A percentile compares a stretch with the other conserved stretches of the same genome.
phyloP scores from a whole-genome alignment of 768 basidiomycete genomes.

The Collybiopsis confluens region DNA sequence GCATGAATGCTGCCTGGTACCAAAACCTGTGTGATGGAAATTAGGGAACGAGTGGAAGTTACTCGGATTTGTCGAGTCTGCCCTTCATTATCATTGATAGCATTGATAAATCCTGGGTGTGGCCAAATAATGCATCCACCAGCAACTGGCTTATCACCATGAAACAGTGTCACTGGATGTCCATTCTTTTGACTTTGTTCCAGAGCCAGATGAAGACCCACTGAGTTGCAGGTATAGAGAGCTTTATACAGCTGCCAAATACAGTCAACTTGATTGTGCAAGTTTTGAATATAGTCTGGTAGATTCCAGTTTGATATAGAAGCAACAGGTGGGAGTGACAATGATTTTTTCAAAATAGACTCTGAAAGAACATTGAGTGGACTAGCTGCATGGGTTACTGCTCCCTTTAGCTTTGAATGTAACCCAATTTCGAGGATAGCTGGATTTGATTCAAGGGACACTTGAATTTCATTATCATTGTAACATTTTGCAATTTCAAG shows the following conservation, averaged over 20 bases:
- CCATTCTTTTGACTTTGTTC: background rate
- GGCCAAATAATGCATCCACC: slow-evolving; percentile 2
- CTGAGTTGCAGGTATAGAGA: slow-evolving; percentile 4
- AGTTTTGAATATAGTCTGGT: no score
- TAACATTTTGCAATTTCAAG: no score
- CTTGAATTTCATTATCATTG: no score
- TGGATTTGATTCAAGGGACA: no score
- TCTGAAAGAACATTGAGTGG: no score
- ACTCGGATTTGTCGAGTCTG: background rate
- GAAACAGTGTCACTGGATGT: slow-evolving; percentile 12
- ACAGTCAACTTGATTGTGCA: slow-evolving; percentile 9
- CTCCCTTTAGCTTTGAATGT: no score
- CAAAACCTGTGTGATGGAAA: slow-evolving; percentile 9
- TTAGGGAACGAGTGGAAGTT: slow-evolving; percentile 8
- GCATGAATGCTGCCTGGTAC: slow-evolving; percentile 8
- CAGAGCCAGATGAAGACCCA: slow-evolving; percentile 9
- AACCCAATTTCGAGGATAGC: no score
- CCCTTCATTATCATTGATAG: background rate
- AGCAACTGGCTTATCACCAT: slow-evolving; percentile 6
- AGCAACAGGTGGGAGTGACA: no score
- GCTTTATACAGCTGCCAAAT: slow-evolving; percentile 5
- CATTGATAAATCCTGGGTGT: slow-evolving; percentile 2
- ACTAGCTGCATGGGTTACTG: no score
- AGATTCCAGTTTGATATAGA: no score
- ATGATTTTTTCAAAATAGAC: background rate